Percentiles rank a stretch among this genome's conserved stretches.
Evolutionary conservation across 768 basidiomycete species (phyloP).

Genomic region (Lactifluus volemus): DNA sequence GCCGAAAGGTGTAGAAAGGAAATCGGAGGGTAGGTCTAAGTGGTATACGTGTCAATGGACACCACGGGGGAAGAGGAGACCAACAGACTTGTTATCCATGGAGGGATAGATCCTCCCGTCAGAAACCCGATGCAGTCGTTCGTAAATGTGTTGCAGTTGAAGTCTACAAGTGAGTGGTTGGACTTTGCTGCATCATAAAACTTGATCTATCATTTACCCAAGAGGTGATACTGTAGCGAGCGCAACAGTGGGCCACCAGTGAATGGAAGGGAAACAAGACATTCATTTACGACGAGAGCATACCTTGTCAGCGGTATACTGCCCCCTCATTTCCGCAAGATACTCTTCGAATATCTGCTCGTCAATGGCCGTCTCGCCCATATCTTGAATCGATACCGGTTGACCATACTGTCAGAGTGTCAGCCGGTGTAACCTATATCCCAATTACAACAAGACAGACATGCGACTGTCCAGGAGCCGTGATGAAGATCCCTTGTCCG

Average conservation of each 20-base stretch:
- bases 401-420: slow-evolving; percentile 50
- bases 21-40: slow-evolving; percentile 69
- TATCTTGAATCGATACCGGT: slow-evolving; percentile 60
- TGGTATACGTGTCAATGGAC: not conserved
- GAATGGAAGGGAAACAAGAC: no score
- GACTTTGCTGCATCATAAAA: not conserved
- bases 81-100: slow-evolving; percentile 63
- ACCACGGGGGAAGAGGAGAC: slow-evolving; percentile 9
- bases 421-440: not conserved
- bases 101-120: slow-evolving; percentile 73
- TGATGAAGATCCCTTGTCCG: slow-evolving; percentile 73
- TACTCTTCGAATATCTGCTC: slow-evolving; percentile 84
- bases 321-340: slow-evolving; percentile 57
- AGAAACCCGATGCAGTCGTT: slow-evolving; percentile 83
- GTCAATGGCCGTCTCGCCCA: slow-evolving; percentile 77
- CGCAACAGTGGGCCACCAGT: not conserved
- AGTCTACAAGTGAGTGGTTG: slow-evolving; percentile 40
- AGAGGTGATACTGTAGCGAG: slow-evolving; percentile 64
- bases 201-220: slow-evolving; percentile 39
- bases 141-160: slow-evolving; percentile 94
- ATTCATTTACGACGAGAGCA: slow-evolving; percentile 16
- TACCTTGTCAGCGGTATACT: slow-evolving; percentile 88
- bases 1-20: slow-evolving; percentile 85
- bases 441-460: slow-evolving; percentile 34
- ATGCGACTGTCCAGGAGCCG: slow-evolving; percentile 73